phyloP scores from a whole-genome alignment of 371 early-diverging fungal genomes.

The Saksenaea oblongispora region DNA sequence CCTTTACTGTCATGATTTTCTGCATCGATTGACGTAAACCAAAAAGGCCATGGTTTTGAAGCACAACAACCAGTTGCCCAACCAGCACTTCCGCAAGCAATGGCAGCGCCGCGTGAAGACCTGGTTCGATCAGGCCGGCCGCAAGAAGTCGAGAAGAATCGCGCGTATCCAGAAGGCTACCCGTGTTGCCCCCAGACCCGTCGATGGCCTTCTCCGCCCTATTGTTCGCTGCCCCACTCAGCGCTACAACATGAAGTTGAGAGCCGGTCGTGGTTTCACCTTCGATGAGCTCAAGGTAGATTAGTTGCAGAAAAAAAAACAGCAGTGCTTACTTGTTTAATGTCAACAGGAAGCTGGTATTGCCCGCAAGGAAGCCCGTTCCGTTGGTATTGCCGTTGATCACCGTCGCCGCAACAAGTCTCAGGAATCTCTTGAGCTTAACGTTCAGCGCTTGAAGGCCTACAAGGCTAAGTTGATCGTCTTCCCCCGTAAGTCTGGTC shows the following conservation, averaged over 20 bases:
- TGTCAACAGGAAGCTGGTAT: conserved; percentile 85
- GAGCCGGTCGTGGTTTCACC: conserved; percentile 99
- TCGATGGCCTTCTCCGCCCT: conserved; percentile 97
- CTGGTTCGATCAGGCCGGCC: conserved; percentile 99
- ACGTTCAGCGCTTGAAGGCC: conserved; percentile 96
- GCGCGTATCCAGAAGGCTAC: conserved; percentile 96
- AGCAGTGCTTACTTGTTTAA: background rate
- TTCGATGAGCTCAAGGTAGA: conserved; percentile 96
- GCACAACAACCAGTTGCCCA: conserved; percentile 99
- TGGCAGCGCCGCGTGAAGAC: conserved; percentile 98
- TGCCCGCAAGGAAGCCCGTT: conserved; percentile 91
- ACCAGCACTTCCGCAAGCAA: conserved; percentile 99
- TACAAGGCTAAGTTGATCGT: conserved; percentile 94
- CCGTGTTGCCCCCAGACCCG: conserved; percentile 95
- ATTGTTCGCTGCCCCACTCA: conserved; percentile 98
- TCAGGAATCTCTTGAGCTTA: conserved; percentile 92
- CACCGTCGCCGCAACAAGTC: conserved; percentile 98
- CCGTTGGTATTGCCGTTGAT: conserved; percentile 99
- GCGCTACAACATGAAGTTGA: conserved; percentile 99
- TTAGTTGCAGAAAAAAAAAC: background rate
- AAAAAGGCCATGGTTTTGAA: conserved; percentile 68
- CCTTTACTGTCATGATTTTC: background rate
- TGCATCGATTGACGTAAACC: background rate
- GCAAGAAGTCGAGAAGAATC: conserved; percentile 89
- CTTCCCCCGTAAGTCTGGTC: conserved; percentile 91